These are phyloP conservation scores for Viridothelium virens DNA, from an alignment of 495 filamentous ascomycete species.

Conservation along the genomic window DNA sequence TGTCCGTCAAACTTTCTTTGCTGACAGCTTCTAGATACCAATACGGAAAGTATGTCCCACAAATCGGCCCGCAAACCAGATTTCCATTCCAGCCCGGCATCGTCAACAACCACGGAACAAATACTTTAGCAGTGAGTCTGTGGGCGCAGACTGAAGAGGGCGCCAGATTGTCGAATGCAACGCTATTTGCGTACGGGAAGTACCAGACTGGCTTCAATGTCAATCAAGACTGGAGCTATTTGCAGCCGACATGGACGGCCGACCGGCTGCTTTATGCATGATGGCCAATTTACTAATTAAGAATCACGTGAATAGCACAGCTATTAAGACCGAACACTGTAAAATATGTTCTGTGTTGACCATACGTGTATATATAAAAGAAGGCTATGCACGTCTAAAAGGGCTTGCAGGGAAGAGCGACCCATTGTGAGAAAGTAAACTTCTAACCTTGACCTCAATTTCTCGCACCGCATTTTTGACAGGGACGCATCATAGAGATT, in stretches of 20 bases:
- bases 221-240: slow-evolving; percentile 21
- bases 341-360: no score
- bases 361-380: no score
- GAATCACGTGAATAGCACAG: no score
- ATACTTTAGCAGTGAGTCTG: slow-evolving; percentile 29
- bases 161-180: slow-evolving; percentile 20
- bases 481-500: slow-evolving; percentile 13
- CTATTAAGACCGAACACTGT: no score
- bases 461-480: not conserved
- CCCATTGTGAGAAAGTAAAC: no score
- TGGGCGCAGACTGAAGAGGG: slow-evolving; percentile 32
- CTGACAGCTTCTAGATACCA: slow-evolving; percentile 16
- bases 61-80: slow-evolving; percentile 30
- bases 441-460: no score
- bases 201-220: slow-evolving; percentile 26
- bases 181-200: slow-evolving; percentile 18
- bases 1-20: not conserved
- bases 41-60: slow-evolving; percentile 32
- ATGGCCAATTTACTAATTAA: not conserved
- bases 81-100: slow-evolving; percentile 33
- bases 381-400: no score
- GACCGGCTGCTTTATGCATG: slow-evolving; percentile 29
- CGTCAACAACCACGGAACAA: slow-evolving; percentile 30
- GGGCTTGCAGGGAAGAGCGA: no score
- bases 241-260: slow-evolving; percentile 29